These are phyloP conservation scores for Leucoagaricus sp. DNA, from an alignment of 1,284 basidiomycete species.

Conservation along the genomic window DNA sequence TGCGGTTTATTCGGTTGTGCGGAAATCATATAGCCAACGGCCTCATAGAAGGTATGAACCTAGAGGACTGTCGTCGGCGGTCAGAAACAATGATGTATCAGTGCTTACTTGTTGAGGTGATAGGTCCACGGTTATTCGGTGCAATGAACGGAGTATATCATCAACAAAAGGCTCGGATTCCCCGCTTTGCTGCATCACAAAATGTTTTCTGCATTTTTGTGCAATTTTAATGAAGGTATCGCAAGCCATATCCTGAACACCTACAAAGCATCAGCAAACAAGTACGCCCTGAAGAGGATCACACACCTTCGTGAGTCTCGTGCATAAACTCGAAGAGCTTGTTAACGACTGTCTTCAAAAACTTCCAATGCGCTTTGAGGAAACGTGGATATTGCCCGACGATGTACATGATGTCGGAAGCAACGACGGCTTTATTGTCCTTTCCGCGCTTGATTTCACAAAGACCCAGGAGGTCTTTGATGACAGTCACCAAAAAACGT, in stretches of 20 bases:
- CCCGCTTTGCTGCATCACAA: conserved; percentile 98
- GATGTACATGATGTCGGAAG: conserved; percentile 99
- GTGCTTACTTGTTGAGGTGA: conserved; percentile 83
- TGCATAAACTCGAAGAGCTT: conserved; percentile 99
- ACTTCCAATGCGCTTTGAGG: conserved; percentile 99
- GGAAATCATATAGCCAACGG: conserved; percentile 99
- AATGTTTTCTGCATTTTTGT: conserved; percentile 97
- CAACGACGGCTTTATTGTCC: conserved; percentile 99
- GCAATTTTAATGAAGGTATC: conserved; percentile 99
- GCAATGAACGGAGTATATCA: conserved; percentile 91
- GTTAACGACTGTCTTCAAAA: conserved; percentile 99
- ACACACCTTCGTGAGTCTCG: conserved; percentile 93
- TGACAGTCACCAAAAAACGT: conserved; percentile 98
- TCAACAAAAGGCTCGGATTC: conserved; percentile 99
- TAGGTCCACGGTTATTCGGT: conserved; percentile 94
- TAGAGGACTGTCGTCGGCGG: conserved; percentile 31
- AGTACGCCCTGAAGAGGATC: conserved; percentile 14
- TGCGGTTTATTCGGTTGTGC: conserved; percentile 97
- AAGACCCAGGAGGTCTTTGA: conserved; percentile 96
- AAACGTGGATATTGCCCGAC: conserved; percentile 99
- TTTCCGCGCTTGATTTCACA: conserved; percentile 99
- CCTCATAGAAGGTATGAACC: conserved; percentile 97
- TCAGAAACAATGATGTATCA: neutral
- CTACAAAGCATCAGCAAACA: conserved; percentile 38
- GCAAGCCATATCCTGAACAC: conserved; percentile 99